Conservation (phyloP, 2,329 filamentous ascomycete genomes). For the Seiridium unicorne region DNA sequence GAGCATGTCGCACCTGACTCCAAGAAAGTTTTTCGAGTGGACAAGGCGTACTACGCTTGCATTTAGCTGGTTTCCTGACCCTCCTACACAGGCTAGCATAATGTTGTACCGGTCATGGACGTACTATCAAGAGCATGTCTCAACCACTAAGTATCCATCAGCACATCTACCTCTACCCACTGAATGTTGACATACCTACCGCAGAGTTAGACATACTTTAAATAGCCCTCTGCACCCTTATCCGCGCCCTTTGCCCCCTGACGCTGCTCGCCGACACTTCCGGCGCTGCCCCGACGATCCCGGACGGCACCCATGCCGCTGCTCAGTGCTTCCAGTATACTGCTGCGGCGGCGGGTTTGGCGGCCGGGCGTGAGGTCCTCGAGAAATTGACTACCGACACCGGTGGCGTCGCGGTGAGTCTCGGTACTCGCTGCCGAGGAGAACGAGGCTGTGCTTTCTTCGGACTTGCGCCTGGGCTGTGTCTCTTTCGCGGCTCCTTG, state of each 20-base stretch:
- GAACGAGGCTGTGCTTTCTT: not conserved
- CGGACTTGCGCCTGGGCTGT: not conserved
- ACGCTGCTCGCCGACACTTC: not conserved
- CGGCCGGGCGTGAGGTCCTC: not conserved
- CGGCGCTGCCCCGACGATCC: not conserved
- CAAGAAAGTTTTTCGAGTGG: too few relatives aligned
- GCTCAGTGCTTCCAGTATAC: not conserved
- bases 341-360: not conserved
- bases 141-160: not conserved
- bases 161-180: not conserved
- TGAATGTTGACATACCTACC: not conserved
- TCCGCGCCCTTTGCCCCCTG: not conserved
- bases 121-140: too few relatives aligned
- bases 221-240: not conserved
- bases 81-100: too few relatives aligned
- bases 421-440: not conserved
- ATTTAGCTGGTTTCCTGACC: too few relatives aligned
- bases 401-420: not conserved
- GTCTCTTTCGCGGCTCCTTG: not conserved
- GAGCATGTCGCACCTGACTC: too few relatives aligned
- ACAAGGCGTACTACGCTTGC: too few relatives aligned
- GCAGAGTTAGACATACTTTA: not conserved
- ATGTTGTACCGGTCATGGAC: too few relatives aligned
- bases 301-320: not conserved
- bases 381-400: slow-evolving; percentile 2